These are phyloP conservation scores for Pueraria montana DNA, from an alignment of 306 rosid genomes.

Conservation along the genomic window DNA sequence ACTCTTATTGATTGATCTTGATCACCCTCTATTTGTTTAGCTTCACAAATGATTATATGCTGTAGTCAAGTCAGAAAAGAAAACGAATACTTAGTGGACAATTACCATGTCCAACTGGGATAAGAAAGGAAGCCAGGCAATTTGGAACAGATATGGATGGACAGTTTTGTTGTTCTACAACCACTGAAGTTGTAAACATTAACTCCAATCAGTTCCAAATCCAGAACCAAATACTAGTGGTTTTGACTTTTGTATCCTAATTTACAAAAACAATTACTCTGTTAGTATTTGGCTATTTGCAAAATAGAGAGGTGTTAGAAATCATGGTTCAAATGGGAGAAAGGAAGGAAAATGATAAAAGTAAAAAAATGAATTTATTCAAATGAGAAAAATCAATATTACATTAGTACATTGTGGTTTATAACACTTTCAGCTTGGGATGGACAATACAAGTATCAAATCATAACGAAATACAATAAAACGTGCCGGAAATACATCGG, in stretches of 20 bases:
- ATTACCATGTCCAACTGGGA: background rate
- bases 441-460: no score
- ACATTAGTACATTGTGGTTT: no score
- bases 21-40: background rate
- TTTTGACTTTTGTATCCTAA: background rate
- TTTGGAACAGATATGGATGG: background rate
- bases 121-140: background rate
- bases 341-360: no score
- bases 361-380: no score
- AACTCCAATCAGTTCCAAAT: background rate
- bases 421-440: no score
- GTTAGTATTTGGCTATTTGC: background rate
- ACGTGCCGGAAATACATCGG: no score
- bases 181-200: background rate
- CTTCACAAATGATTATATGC: background rate
- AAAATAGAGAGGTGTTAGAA: background rate
- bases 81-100: background rate
- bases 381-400: no score
- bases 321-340: no score
- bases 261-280: background rate
- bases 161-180: background rate
- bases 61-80: background rate
- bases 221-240: background rate
- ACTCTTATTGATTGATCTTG: background rate
- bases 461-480: no score